Conservation (phyloP, 2,329 filamentous ascomycete species). For the Ophiostoma sp. region DNA sequence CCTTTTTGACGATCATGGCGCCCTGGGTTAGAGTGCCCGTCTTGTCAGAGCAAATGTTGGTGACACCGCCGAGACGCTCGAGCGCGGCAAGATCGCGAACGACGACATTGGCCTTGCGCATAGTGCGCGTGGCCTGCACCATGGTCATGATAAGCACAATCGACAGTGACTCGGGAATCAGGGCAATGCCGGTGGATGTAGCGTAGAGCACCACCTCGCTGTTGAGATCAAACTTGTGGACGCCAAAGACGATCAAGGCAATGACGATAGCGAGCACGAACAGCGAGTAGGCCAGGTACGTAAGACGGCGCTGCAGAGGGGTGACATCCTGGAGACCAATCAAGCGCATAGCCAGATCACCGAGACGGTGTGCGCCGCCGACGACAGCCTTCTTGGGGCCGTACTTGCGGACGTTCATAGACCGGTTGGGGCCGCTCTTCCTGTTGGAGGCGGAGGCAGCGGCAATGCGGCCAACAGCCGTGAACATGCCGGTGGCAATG, state of each 20-base stretch:
- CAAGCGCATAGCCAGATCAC: slow-evolving; percentile 39
- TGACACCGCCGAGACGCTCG: slow-evolving; percentile 65
- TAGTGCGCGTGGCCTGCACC: slow-evolving; percentile 59
- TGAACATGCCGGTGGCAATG: slow-evolving; percentile 66
- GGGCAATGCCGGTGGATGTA: slow-evolving; percentile 57
- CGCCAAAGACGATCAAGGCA: slow-evolving; percentile 58
- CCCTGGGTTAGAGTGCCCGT: slow-evolving; percentile 65
- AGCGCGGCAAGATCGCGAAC: slow-evolving; percentile 62
- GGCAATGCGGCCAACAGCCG: slow-evolving; percentile 73
- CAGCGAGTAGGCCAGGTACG: slow-evolving; percentile 75
- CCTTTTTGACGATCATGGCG: slow-evolving; percentile 64
- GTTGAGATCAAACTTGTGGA: slow-evolving; percentile 48
- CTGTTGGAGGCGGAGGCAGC: slow-evolving; percentile 51
- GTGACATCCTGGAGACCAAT: slow-evolving; percentile 65
- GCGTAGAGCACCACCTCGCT: slow-evolving; percentile 57
- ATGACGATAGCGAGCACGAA: slow-evolving; percentile 65
- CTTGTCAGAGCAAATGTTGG: slow-evolving; percentile 69
- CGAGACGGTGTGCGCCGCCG: slow-evolving; percentile 39
- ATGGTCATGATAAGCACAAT: slow-evolving; percentile 68
- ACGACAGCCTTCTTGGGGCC: slow-evolving; percentile 40
- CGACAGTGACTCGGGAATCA: slow-evolving; percentile 62
- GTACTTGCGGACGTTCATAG: slow-evolving; percentile 41
- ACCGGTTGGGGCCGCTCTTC: slow-evolving; percentile 43
- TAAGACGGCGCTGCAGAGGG: slow-evolving; percentile 77
- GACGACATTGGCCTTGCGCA: slow-evolving; percentile 60